phyloP scores from a whole-genome alignment of 139 green algal species.

The Limnomonas spitsbergensis region DNA sequence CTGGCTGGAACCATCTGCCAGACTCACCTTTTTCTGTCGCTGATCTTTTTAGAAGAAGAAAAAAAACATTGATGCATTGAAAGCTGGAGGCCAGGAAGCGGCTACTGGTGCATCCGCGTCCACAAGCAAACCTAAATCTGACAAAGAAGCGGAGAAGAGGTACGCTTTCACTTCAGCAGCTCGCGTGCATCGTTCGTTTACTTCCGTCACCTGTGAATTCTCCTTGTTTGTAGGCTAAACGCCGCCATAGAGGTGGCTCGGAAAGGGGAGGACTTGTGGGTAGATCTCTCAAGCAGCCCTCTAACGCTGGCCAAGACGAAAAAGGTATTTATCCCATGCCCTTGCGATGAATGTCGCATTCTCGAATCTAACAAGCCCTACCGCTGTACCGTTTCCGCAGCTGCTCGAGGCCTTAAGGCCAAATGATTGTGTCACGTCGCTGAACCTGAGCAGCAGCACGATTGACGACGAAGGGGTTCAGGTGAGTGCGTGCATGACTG shows the following conservation, averaged over 20 bases:
- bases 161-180: not conserved
- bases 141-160: constrained; percentile 29
- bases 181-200: not conserved
- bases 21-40: not conserved
- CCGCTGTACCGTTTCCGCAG: too few relatives aligned
- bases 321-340: constrained; percentile 24
- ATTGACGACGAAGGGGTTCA: constrained; percentile 54
- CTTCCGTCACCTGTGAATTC: not conserved
- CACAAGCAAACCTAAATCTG: constrained; percentile 13
- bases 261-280: constrained; percentile 48
- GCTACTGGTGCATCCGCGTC: not conserved
- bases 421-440: constrained; percentile 54
- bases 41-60: constrained; percentile 35
- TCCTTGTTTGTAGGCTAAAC: constrained; percentile 24
- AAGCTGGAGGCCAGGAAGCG: not conserved
- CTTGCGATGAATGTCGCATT: constrained; percentile 1
- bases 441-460: constrained; percentile 61
- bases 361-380: not conserved
- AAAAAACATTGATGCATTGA: constrained; percentile 24
- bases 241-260: constrained; percentile 22
- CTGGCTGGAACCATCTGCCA: not conserved
- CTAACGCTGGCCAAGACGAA: constrained; percentile 45
- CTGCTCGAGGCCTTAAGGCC: constrained; percentile 48
- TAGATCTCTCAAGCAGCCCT: constrained; percentile 38
- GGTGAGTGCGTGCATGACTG: constrained; percentile 34